These are phyloP conservation scores for Apiotrichum siamense DNA, from an alignment of 1,284 basidiomycete genomes.

Conservation along the genomic window DNA sequence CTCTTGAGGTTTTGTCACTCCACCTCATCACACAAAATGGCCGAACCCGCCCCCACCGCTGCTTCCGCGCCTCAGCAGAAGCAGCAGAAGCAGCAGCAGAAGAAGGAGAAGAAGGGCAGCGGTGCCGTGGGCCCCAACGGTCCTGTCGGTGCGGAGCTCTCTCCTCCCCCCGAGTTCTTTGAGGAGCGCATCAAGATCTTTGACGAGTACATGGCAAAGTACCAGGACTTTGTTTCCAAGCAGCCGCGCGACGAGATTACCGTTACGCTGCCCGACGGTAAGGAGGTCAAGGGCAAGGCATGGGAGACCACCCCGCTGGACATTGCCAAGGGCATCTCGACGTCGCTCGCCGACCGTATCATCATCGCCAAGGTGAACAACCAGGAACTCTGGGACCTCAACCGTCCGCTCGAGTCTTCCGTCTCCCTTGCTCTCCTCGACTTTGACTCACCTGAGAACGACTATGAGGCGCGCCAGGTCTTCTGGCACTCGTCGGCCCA, in stretches of 20 bases:
- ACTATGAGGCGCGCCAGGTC: constrained; percentile 83
- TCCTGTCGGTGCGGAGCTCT: constrained; percentile 53
- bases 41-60: constrained; percentile 3
- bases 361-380: constrained; percentile 88
- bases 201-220: constrained; percentile 78
- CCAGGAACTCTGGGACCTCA: constrained; percentile 87
- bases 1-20: neutral
- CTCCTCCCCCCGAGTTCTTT: constrained; percentile 80
- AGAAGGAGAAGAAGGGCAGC: constrained; percentile 43
- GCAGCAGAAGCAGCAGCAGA: constrained; percentile 27
- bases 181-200: constrained; percentile 86
- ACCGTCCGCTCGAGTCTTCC: constrained; percentile 80
- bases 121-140: neutral
- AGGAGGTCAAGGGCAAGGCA: constrained; percentile 70
- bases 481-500: constrained; percentile 99
- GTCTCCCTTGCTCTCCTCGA: constrained; percentile 81
- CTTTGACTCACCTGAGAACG: constrained; percentile 75
- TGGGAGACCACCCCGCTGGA: constrained; percentile 98
- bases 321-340: constrained; percentile 79
- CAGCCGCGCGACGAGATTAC: constrained; percentile 78
- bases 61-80: neutral
- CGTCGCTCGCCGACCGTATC: constrained; percentile 79
- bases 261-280: constrained; percentile 83
- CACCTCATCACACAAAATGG: constrained; percentile 6
- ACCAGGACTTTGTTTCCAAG: constrained; percentile 72